A percentile compares a stretch with the other conserved stretches of the same genome.
Conservation (phyloP, 108 stramenopile genomes). For the Discostella stelligeroides region DNA sequence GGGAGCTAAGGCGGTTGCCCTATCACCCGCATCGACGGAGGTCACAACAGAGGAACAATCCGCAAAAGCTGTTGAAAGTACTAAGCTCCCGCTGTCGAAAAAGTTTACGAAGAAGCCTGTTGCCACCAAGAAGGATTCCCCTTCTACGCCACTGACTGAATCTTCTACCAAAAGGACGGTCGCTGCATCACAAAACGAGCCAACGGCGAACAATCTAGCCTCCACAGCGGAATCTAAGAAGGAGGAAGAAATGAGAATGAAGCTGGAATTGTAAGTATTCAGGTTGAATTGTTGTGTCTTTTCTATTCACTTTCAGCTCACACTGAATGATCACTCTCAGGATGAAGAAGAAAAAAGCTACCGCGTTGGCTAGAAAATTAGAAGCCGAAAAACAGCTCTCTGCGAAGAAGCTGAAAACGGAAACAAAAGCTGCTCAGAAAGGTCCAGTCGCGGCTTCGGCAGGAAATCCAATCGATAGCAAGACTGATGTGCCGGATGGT, state of each 20-base stretch:
- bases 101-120: background rate
- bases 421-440: background rate
- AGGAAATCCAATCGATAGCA: background rate
- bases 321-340: background rate
- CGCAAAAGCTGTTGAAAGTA: background rate
- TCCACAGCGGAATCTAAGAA: constrained; percentile 20
- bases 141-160: constrained; percentile 4
- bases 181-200: constrained; percentile 20
- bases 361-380: constrained; percentile 18
- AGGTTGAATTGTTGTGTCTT: background rate
- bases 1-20: too few relatives aligned
- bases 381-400: constrained; percentile 32
- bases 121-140: constrained; percentile 1
- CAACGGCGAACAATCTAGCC: background rate
- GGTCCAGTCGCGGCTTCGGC: constrained; percentile 7
- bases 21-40: background rate
- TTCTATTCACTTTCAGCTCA: background rate
- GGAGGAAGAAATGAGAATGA: constrained; percentile 46
- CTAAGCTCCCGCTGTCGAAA: background rate
- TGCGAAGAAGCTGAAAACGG: constrained; percentile 27
- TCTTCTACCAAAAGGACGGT: background rate
- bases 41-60: background rate
- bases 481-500: background rate
- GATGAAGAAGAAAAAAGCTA: constrained; percentile 37
- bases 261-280: constrained; percentile 23